Base-by-base conservation (phyloP, 129 eudicot genomes). In the Lactuca sativa region DNA sequence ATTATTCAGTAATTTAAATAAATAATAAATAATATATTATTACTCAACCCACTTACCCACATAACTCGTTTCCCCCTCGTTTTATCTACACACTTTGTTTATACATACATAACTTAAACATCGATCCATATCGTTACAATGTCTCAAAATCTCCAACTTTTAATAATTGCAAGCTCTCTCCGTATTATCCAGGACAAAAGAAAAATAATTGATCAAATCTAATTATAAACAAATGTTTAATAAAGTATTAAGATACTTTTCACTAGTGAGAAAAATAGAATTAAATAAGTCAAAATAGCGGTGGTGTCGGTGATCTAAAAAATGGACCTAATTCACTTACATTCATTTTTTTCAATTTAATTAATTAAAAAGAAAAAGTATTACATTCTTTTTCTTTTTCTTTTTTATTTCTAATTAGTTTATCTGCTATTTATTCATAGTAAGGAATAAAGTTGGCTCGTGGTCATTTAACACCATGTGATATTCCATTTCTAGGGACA, bases 301-400 rank as follows among this genome's bases (percentile, higher is more conserved):
- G 70, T 54, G 9, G 70, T 69, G 81, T 69, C 81, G 76, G 81
- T 69, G 81, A 76, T 76, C 75, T 1, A 47, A 75, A 49, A 44
- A 16, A 34, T 9, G 38, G 15, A 47, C 66, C 48, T 36, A 37
- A 18, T 36, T 43, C 59, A 25, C 48, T 15, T 58, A 16, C 11
- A 14, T 33, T 32, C 18, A 16, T 56, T 56, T 56, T 32, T n/a
- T 4, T 21, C 21, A 17, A 10, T 16, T 13, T 59, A 36, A 48
- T 49, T 16, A 38, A 60, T 25, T 13, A 61, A 53, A 62, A 37
- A 3, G 66, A 7, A 49, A 61, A 40, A 60, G 7, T 51, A 68
- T 60, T 33, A 59, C 61, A 53, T 59, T 75, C 33, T 57, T 4
- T 66, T 56, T 60, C 14, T 12, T 56, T 60, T 21, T 12, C 41